Evolutionary conservation across 2,329 filamentous ascomycete species (phyloP).

Genomic region (Ceratocystis alfenasii): DNA sequence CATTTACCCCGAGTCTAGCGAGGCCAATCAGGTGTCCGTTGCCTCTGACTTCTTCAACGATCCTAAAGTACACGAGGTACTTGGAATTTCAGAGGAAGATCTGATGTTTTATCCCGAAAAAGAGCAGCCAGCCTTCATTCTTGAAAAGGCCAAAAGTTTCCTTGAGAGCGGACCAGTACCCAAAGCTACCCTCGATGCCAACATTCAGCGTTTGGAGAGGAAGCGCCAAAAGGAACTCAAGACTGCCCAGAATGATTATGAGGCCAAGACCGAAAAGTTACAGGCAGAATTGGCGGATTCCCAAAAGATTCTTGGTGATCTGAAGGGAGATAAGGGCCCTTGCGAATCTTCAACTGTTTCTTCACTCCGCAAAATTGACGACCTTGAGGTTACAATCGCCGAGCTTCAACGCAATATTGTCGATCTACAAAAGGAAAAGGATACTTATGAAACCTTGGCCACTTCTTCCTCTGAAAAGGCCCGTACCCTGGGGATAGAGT

Average conservation of each 20-base stretch:
- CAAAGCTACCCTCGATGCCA: background rate
- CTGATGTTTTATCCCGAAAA: background rate
- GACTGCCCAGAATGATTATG: background rate
- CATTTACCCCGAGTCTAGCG: background rate
- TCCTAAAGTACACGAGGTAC: background rate
- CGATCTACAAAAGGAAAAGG: background rate
- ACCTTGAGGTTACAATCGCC: background rate
- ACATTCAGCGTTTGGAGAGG: background rate
- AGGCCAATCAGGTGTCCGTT: background rate
- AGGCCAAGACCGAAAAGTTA: background rate
- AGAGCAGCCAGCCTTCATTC: background rate
- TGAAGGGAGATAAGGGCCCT: background rate
- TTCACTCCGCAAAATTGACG: too few species aligned
- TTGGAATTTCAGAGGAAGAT: background rate
- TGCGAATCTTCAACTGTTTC: too few species aligned
- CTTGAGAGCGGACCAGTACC: background rate
- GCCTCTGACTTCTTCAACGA: background rate
- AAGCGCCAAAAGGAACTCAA: background rate
- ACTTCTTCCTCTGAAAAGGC: background rate
- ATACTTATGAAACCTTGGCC: background rate
- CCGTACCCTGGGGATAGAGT: background rate
- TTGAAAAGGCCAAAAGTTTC: background rate
- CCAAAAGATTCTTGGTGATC: background rate
- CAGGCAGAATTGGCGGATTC: background rate
- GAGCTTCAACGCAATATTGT: background rate